Percentiles rank a stretch among this genome's conserved stretches.
phyloP scores from a whole-genome alignment of 1,139 yeast species.

The Debaryomycetaceae sp. region DNA sequence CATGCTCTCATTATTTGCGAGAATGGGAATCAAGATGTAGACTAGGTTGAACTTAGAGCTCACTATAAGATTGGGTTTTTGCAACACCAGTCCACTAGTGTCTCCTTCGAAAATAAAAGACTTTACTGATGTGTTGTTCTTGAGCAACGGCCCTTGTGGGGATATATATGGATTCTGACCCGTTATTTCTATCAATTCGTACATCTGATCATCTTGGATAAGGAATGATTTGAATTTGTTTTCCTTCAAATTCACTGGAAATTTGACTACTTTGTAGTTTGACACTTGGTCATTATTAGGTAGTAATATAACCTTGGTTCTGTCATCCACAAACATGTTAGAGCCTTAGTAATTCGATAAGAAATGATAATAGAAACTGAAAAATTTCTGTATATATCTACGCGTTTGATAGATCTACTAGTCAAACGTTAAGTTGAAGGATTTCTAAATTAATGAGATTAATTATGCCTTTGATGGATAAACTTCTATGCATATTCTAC shows the following conservation, averaged over 20 bases:
- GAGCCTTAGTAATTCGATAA: too few species aligned
- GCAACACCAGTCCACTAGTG: conserved; percentile 25
- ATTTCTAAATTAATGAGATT: too few species aligned
- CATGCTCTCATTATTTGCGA: conserved; percentile 27
- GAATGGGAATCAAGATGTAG: conserved; percentile 39
- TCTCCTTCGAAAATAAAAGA: conserved; percentile 34
- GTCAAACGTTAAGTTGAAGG: too few species aligned
- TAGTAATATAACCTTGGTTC: conserved; percentile 18
- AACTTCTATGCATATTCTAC: too few species aligned
- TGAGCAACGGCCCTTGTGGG: conserved; percentile 14
- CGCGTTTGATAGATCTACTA: neutral
- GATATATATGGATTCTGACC: conserved; percentile 21
- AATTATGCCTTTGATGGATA: too few species aligned
- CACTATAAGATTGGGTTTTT: conserved; percentile 37
- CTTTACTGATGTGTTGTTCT: conserved; percentile 29
- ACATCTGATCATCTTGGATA: conserved; percentile 16
- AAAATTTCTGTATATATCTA: neutral
- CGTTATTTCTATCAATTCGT: conserved; percentile 32
- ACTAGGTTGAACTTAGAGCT: conserved; percentile 41
- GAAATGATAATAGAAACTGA: too few species aligned
- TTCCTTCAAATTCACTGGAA: conserved; percentile 23
- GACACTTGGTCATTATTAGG: conserved; percentile 12
- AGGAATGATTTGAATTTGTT: conserved; percentile 18
- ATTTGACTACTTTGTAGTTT: conserved; percentile 16
- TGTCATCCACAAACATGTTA: conserved; percentile 5